Conservation (phyloP, 768 basidiomycete genomes). For the Phylloporus arenicola region DNA sequence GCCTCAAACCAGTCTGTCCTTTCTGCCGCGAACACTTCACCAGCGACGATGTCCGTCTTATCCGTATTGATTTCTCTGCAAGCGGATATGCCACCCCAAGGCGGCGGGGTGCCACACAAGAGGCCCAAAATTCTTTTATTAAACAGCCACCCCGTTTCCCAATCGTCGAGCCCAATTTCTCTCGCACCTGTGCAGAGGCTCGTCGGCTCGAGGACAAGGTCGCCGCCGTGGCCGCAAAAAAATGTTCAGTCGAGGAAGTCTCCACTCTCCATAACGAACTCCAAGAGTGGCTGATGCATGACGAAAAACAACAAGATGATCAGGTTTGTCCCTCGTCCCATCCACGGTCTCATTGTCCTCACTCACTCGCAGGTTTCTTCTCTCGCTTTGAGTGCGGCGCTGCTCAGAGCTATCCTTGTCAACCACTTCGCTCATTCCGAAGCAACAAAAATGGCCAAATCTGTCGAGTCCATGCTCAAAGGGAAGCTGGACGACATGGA, state of each 20-base stretch:
- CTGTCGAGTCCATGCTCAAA: conserved; percentile 55
- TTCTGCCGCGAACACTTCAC: conserved; percentile 79
- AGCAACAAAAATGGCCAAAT: conserved; percentile 61
- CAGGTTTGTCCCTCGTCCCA: conserved; percentile 46
- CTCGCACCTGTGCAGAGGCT: conserved; percentile 48
- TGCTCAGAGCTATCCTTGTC: conserved; percentile 77
- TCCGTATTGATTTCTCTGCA: conserved; percentile 71
- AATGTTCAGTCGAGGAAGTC: conserved; percentile 85
- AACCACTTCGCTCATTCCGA: conserved; percentile 81
- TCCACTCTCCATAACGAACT: conserved; percentile 72
- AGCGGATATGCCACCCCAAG: conserved; percentile 68
- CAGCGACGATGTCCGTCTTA: conserved; percentile 60
- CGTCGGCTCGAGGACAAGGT: conserved; percentile 74
- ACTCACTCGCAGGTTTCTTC: conserved; percentile 48
- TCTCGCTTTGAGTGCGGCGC: conserved; percentile 68
- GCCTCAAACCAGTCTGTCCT: conserved; percentile 71
- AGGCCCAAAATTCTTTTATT: conserved; percentile 36
- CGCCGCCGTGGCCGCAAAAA: conserved; percentile 72
- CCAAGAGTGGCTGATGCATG: conserved; percentile 65
- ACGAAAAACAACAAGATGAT: conserved; percentile 50
- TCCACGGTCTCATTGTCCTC: not conserved
- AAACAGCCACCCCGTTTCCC: conserved; percentile 45
- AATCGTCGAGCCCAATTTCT: conserved; percentile 36
- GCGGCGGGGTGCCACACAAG: conserved; percentile 46
- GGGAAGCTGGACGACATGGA: conserved; percentile 64